phyloP scores from a whole-genome alignment of 2,329 filamentous ascomycete species.

The Mariannaea elegans region DNA sequence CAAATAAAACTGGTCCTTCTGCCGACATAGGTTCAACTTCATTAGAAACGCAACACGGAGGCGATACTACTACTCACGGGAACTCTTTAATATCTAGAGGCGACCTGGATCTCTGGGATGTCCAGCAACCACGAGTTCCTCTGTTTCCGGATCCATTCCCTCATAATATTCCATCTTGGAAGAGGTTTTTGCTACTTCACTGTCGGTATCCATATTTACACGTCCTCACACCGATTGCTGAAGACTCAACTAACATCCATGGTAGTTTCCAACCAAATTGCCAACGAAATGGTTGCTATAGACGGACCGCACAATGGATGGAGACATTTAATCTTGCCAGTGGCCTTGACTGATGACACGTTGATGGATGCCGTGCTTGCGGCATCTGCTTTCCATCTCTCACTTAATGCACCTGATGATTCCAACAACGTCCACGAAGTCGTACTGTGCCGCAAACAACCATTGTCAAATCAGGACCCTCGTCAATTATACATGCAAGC shows the following conservation, averaged over 20 bases:
- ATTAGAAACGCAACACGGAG: too few species aligned
- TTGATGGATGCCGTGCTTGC: conserved; percentile 23
- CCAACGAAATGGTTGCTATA: conserved; percentile 22
- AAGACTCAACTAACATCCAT: neutral
- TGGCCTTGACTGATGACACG: conserved; percentile 8
- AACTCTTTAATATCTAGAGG: neutral
- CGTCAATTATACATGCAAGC: conserved; percentile 12
- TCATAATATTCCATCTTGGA: neutral
- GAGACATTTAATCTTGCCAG: conserved; percentile 19
- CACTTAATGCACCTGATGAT: neutral
- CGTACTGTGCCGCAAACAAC: neutral
- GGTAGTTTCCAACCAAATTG: conserved; percentile 20
- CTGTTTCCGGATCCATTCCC: neutral
- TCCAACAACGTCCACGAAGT: neutral
- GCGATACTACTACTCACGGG: too few species aligned
- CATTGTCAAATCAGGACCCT: neutral
- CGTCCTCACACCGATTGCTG: neutral
- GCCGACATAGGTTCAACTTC: too few species aligned
- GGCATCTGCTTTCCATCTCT: conserved; percentile 35
- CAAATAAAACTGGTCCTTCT: too few species aligned
- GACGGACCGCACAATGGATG: conserved; percentile 27
- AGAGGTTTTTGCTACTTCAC: neutral
- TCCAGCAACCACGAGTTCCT: neutral
- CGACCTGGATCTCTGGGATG: neutral
- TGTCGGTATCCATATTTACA: neutral